Percentiles rank a stretch among this genome's conserved stretches.
Evolutionary conservation across 176 grass and related monocot species (phyloP).

Genomic region (Dactylis glomerata): DNA sequence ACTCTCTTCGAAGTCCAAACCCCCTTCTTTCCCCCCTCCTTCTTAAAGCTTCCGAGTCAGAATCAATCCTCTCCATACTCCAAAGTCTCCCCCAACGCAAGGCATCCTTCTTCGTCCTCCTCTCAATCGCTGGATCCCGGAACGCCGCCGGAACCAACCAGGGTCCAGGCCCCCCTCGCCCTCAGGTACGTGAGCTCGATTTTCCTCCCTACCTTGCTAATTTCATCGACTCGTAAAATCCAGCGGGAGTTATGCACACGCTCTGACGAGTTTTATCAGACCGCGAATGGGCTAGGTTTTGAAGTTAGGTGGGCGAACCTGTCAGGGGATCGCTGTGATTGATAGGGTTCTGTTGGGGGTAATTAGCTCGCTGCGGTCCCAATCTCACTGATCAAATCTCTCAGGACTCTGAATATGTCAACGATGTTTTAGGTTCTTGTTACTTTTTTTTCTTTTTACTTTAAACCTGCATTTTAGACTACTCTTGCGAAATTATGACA

Average conservation of each 20-base stretch:
- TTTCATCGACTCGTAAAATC: neutral
- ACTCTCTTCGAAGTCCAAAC: neutral
- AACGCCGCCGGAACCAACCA: neutral
- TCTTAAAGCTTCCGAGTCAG: conserved; percentile 24
- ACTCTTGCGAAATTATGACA: neutral
- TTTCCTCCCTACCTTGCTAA: neutral
- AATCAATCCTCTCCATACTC: conserved; percentile 22
- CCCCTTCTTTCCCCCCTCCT: neutral
- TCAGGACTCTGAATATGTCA: neutral
- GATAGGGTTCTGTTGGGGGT: neutral
- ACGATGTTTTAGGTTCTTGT: neutral
- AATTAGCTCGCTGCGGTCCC: neutral
- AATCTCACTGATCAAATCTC: neutral
- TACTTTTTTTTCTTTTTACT: neutral
- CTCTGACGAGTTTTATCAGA: neutral
- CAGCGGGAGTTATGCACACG: neutral
- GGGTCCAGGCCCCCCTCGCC: neutral
- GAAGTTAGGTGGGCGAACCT: neutral
- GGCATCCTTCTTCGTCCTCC: neutral
- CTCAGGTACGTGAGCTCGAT: conserved; percentile 11
- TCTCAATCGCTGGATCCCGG: neutral
- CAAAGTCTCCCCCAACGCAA: conserved; percentile 21
- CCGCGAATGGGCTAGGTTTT: neutral
- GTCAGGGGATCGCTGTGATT: neutral
- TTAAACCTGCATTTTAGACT: neutral